Evolutionary conservation across 805 yeast species (phyloP), one percentile per base, ranked within the genome.

Genomic region (Candida berthetii): DNA sequence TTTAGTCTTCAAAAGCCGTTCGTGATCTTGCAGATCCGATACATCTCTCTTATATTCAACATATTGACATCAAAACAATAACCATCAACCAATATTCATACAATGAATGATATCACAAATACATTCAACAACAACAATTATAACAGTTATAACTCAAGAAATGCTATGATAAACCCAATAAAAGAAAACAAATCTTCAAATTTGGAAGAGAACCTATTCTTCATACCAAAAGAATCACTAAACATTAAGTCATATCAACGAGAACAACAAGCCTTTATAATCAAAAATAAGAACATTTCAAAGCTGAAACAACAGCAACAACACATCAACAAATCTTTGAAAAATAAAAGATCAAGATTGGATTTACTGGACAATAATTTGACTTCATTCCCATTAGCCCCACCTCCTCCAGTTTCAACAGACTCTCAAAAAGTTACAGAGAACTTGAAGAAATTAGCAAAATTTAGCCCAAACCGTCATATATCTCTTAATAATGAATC

Each of bases 291-390:
- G 25, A 22, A 22, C 9, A 7, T 22, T 7, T 7, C 25, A 9
- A 22, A 22, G 9, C 9, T 22, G n/a, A n/a, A n/a, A n/a, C n/a
- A n/a, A n/a, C n/a, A n/a, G n/a, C n/a, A n/a, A 22, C 25, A 22
- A 22, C 6, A 22, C 25, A 7, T 9, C 9, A 22, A 9, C 9
- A 22, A 22, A 9, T 7, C 9, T 9, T 22, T 42, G 10, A 39
- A 37, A 13, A 36, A 36, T 18, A 50, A 48, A 34, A 39, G 47
- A 14, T 67, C 73, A 7, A 57, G 61, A 19, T 51, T 69, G 4
- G 74, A 69, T 35, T 48, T 69, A 45, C 52, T 67, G 3, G 71
- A 69, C 42, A 50, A 56, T 45, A 55, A 61, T 27, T 45, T 69
- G 27, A 68, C 73, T 0, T 65, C 70, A 1, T 61, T 61, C 44